A percentile compares a stretch with the other conserved stretches of the same genome.
Conservation (phyloP, 2,329 filamentous ascomycete species). For the Colletotrichum somersetense region DNA sequence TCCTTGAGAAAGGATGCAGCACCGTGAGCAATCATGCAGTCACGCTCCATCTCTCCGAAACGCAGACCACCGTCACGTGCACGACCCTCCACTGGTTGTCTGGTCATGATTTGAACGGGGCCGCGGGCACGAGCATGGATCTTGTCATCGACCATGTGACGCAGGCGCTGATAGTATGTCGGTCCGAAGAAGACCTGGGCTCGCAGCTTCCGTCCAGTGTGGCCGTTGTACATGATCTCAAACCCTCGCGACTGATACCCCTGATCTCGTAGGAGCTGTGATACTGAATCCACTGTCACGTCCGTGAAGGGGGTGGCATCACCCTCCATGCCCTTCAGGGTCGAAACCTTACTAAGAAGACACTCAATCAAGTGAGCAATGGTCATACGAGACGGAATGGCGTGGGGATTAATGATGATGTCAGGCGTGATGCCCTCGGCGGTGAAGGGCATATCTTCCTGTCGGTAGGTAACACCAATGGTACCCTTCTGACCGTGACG, state of each 20-base stretch:
- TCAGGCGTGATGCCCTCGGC: slow-evolving; percentile 92
- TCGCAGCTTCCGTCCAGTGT: slow-evolving; percentile 93
- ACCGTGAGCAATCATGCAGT: slow-evolving; percentile 99
- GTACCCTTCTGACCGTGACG: slow-evolving; percentile 99
- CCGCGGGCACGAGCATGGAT: slow-evolving; percentile 98
- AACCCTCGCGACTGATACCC: slow-evolving; percentile 98
- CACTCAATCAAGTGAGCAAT: slow-evolving; percentile 99
- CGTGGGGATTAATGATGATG: slow-evolving; percentile 98
- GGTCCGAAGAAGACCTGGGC: slow-evolving; percentile 97
- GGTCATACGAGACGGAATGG: slow-evolving; percentile 99
- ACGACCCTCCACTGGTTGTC: slow-evolving; percentile 98
- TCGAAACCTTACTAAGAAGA: slow-evolving; percentile 94
- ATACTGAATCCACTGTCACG: slow-evolving; percentile 95
- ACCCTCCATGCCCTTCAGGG: slow-evolving; percentile 93
- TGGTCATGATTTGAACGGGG: slow-evolving; percentile 95
- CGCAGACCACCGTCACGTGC: slow-evolving; percentile 96
- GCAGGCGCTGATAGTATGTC: slow-evolving; percentile 97
- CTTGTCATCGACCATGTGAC: slow-evolving; percentile 99
- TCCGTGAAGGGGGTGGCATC: slow-evolving; percentile 98
- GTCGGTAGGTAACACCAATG: slow-evolving; percentile 96
- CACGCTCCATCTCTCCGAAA: slow-evolving; percentile 99
- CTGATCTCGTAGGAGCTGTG: slow-evolving; percentile 84
- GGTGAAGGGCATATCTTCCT: slow-evolving; percentile 99
- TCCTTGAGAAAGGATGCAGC: slow-evolving; percentile 98
- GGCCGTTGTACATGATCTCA: slow-evolving; percentile 98